These are phyloP conservation scores for Phytophthora constricta DNA, from an alignment of 352 stramenopile species.

Conservation along the genomic window DNA sequence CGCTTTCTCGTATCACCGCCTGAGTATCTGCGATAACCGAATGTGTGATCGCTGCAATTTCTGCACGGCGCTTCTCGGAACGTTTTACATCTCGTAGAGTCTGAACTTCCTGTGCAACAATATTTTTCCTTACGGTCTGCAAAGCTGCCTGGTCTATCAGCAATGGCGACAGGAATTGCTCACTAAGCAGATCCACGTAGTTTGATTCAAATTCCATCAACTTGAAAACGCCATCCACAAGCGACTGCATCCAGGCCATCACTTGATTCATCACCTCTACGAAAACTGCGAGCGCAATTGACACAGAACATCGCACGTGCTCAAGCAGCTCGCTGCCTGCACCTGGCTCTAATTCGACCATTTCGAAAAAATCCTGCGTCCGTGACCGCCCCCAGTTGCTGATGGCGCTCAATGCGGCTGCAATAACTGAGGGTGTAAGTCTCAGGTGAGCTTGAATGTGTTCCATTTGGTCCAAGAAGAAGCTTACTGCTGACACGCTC, in stretches of 20 bases:
- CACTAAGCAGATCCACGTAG: slow-evolving; percentile 18
- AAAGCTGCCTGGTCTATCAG: slow-evolving; percentile 16
- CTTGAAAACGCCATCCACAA: slow-evolving; percentile 17
- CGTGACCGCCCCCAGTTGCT: slow-evolving; percentile 16
- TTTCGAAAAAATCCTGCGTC: too few species aligned
- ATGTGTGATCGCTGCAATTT: slow-evolving; percentile 38
- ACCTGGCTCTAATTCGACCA: slow-evolving; percentile 4
- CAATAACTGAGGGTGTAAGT: background rate
- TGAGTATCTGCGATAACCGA: slow-evolving; percentile 55
- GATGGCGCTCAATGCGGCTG: slow-evolving; percentile 9
- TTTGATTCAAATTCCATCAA: slow-evolving; percentile 17
- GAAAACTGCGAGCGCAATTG: slow-evolving; percentile 11
- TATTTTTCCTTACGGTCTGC: slow-evolving; percentile 22
- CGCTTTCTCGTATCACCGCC: slow-evolving; percentile 39
- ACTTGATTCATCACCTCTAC: slow-evolving; percentile 4
- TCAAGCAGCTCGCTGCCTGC: slow-evolving; percentile 2
- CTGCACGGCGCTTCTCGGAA: slow-evolving; percentile 51
- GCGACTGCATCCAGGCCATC: slow-evolving; percentile 2
- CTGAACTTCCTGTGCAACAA: slow-evolving; percentile 49
- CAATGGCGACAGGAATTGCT: slow-evolving; percentile 23
- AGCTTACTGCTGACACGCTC: background rate
- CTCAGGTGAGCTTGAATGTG: slow-evolving; percentile 5
- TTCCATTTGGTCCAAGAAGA: slow-evolving; percentile 2
- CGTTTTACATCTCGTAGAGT: slow-evolving; percentile 51
- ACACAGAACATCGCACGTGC: slow-evolving; percentile 1